Evolutionary conservation across 2,329 filamentous ascomycete species (phyloP).

Genomic region (Apiospora rasikravindrae): DNA sequence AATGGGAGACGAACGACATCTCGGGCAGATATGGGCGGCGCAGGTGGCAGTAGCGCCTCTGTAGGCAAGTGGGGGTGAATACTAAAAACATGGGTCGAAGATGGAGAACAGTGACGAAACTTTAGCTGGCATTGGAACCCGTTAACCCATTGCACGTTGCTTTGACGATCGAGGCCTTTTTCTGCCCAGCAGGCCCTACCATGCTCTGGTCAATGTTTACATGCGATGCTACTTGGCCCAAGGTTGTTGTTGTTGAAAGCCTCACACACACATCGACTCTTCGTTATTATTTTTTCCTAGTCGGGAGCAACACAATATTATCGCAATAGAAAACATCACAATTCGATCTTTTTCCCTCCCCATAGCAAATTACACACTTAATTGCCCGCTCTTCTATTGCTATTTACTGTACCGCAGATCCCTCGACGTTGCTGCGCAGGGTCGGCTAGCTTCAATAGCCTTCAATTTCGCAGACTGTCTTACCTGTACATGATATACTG

Average conservation of each 20-base stretch:
- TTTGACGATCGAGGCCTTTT: conserved; percentile 9
- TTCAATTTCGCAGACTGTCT: not conserved
- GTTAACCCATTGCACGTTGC: conserved; percentile 1
- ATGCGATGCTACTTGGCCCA: not conserved
- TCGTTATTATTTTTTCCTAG: not conserved
- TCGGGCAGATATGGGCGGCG: not conserved
- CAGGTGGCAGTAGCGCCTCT: conserved; percentile 19
- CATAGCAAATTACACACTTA: not conserved
- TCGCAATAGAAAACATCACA: not conserved
- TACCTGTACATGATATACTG: not conserved
- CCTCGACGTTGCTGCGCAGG: not conserved
- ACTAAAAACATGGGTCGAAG: conserved; percentile 17
- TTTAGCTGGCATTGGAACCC: not conserved
- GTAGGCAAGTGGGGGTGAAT: conserved; percentile 23
- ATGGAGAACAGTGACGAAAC: conserved; percentile 8
- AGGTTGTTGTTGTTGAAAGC: not conserved
- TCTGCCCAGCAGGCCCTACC: not conserved
- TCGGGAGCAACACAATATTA: not conserved
- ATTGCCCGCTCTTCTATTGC: not conserved
- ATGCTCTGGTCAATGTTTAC: conserved; percentile 8
- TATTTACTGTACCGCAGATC: not conserved
- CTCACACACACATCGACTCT: not conserved
- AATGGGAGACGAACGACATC: not conserved
- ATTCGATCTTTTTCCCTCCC: too few species aligned
- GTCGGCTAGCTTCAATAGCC: not conserved